Evolutionary conservation across 2,329 filamentous ascomycete species (phyloP).

Genomic region (Thermomyces lanuginosus): DNA sequence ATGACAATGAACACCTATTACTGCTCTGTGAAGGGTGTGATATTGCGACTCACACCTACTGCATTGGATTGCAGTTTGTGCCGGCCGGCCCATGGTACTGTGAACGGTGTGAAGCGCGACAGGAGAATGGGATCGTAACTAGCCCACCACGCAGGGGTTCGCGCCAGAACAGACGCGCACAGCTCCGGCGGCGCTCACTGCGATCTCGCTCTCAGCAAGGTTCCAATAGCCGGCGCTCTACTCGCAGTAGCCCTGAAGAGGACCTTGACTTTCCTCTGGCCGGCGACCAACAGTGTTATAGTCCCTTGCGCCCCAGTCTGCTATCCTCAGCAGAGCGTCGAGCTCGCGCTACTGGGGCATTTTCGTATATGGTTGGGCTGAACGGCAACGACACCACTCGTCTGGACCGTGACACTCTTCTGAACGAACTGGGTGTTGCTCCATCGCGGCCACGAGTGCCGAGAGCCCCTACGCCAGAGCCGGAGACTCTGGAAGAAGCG

Average conservation of each 20-base stretch:
- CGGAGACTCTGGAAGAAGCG: slow-evolving; percentile 63
- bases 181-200: too few relatives aligned
- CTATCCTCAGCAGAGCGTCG: slow-evolving; percentile 34
- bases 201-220: slow-evolving; percentile 39
- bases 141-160: slow-evolving; percentile 17
- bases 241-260: slow-evolving; percentile 61
- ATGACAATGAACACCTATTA: slow-evolving; percentile 67
- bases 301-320: slow-evolving; percentile 39
- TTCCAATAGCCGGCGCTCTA: slow-evolving; percentile 75
- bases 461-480: slow-evolving; percentile 34
- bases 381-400: too few relatives aligned
- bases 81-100: slow-evolving; percentile 80
- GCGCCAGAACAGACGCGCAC: too few relatives aligned
- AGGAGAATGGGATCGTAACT: slow-evolving; percentile 24
- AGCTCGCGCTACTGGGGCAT: too few relatives aligned
- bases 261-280: slow-evolving; percentile 79
- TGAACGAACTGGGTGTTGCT: slow-evolving; percentile 34
- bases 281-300: slow-evolving; percentile 45
- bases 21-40: slow-evolving; percentile 87
- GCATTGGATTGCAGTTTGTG: slow-evolving; percentile 63
- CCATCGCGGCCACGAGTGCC: slow-evolving; percentile 25
- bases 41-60: slow-evolving; percentile 79
- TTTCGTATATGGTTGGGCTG: slow-evolving; percentile 66
- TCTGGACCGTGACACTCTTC: slow-evolving; percentile 47
- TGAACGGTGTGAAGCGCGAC: slow-evolving; percentile 51